phyloP scores from a whole-genome alignment of 345 rosid species.

The Murraya paniculata region DNA sequence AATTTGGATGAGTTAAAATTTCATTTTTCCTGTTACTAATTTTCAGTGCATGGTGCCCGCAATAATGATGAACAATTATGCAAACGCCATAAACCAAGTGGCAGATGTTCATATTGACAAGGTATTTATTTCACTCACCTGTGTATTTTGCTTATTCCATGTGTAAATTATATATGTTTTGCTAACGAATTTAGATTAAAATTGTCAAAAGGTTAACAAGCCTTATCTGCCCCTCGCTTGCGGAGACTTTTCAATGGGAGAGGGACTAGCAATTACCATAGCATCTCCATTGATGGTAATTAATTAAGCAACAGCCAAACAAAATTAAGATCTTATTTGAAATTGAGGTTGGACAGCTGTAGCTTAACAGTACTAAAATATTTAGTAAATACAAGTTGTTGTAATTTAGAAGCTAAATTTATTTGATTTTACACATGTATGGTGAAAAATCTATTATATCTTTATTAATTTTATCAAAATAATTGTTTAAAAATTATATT shows the following conservation, averaged over 20 bases:
- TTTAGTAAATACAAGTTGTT: too few species aligned
- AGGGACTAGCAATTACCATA: background rate
- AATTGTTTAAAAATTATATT: too few species aligned
- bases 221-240: background rate
- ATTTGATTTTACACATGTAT: too few species aligned
- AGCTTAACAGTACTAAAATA: too few species aligned
- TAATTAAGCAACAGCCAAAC: too few species aligned
- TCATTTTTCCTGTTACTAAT: accelerated
- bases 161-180: too few species aligned
- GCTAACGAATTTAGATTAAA: background rate
- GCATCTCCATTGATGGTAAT: background rate
- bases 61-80: background rate
- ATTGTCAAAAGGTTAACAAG: background rate
- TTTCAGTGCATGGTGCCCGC: background rate
- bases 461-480: too few species aligned
- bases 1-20: too few species aligned
- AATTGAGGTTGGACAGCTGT: too few species aligned
- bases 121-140: background rate
- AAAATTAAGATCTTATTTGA: too few species aligned
- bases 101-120: background rate
- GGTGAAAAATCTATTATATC: too few species aligned
- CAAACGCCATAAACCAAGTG: background rate
- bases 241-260: background rate
- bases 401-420: too few species aligned
- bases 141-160: background rate